Percentiles rank a stretch among this genome's conserved stretches.
Evolutionary conservation across 257 asterid species (phyloP).

Genomic region (Fraxinus cuspidata): DNA sequence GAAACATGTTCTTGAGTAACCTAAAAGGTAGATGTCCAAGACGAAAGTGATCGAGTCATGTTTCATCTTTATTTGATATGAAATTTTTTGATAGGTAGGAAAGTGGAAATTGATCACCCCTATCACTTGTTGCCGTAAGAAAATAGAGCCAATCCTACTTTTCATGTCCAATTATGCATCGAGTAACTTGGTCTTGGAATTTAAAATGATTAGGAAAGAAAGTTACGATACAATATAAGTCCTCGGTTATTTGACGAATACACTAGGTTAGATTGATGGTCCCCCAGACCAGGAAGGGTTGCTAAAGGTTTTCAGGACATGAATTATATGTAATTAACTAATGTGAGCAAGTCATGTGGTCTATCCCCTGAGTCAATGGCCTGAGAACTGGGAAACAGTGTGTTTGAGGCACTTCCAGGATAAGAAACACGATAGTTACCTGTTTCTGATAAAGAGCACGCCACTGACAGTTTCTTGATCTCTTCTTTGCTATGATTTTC

Average conservation of each 20-base stretch:
- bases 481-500: neutral
- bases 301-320: neutral
- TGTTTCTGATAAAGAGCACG: neutral
- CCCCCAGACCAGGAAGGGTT: neutral
- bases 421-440: neutral
- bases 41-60: slow-evolving; percentile 4
- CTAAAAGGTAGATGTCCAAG: slow-evolving; percentile 18
- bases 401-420: neutral
- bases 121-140: neutral
- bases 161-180: slow-evolving; percentile 8
- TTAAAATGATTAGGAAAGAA: neutral
- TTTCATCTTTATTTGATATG: slow-evolving; percentile 12
- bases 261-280: neutral
- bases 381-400: neutral
- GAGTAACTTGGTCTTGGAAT: neutral
- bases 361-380: neutral
- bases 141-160: slow-evolving; percentile 1
- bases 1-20: neutral
- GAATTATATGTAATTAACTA: neutral
- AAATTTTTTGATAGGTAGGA: neutral
- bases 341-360: neutral
- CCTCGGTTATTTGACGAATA: neutral
- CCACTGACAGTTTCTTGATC: neutral
- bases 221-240: neutral
- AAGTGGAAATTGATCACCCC: neutral